Conservation (phyloP, 2,329 filamentous ascomycete genomes). For the Penicillium vulpinum region DNA sequence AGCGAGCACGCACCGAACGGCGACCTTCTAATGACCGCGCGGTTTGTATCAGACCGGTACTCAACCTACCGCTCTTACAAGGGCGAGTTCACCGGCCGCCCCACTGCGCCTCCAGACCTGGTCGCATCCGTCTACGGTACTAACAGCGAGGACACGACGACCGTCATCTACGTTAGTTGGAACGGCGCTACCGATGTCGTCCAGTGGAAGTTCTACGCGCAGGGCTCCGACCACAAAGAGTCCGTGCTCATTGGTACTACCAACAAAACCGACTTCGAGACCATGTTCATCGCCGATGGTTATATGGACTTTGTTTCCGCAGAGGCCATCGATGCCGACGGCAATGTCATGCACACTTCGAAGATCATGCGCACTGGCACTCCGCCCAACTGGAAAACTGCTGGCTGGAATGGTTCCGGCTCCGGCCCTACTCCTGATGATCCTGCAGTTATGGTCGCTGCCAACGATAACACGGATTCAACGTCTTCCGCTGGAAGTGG, state of each 20-base stretch:
- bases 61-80: slow-evolving; percentile 46
- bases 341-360: slow-evolving; percentile 26
- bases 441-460: slow-evolving; percentile 24
- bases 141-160: slow-evolving; percentile 19
- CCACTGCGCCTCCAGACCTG: slow-evolving; percentile 33
- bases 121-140: slow-evolving; percentile 36
- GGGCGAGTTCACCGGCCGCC: slow-evolving; percentile 37
- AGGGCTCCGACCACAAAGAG: slow-evolving; percentile 18
- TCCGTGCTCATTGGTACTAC: slow-evolving; percentile 23
- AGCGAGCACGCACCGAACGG: slow-evolving; percentile 40
- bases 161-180: slow-evolving; percentile 25
- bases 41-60: slow-evolving; percentile 36
- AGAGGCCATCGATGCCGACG: slow-evolving; percentile 23
- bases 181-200: slow-evolving; percentile 41
- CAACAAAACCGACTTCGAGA: slow-evolving; percentile 38
- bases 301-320: slow-evolving; percentile 32
- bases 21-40: slow-evolving; percentile 38
- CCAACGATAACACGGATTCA: slow-evolving; percentile 15
- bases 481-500: not conserved
- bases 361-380: slow-evolving; percentile 24
- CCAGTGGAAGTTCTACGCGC: slow-evolving; percentile 34
- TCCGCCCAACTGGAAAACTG: slow-evolving; percentile 33
- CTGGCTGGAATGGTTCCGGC: slow-evolving; percentile 28
- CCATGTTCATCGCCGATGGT: slow-evolving; percentile 31
- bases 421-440: slow-evolving; percentile 29